Base-by-base conservation (phyloP, 164 flowering plant species). In the Vitis labrusca region DNA sequence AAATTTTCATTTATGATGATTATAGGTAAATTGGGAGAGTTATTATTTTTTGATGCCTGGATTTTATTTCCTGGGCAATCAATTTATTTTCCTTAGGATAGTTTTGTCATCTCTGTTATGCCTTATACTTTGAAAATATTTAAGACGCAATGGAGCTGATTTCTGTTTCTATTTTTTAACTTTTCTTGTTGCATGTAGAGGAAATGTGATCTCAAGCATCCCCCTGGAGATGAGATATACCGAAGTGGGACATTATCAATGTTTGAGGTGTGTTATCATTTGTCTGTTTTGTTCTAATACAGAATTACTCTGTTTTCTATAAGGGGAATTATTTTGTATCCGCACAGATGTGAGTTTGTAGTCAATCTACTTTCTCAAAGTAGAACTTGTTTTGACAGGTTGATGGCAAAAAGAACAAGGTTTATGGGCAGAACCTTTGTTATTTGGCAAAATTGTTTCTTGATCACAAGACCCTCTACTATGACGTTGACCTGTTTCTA, bases 391-490 rank as follows among this genome's bases (percentile, higher is more conserved):
- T 50, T 58, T 73, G 68, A 58, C 94, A 95, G 99, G 93, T 95
- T 80, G 99, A 95, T 84, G 99, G 99, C 61, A 95, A 95, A 72
- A 95, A 91, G 91, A 95, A 95, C 89, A 95, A 93, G 76, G 98
- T 95, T 61, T 95, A 95, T 77, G 98, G 94, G 62, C 98, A 95
- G 81, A 95, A 95, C 64, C 91, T 93, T 59, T 95, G 98, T 74
- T 93, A 93, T 79, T 75, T 95, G 80, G 99, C 99, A 12, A 95
- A 95, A 71, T 73, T 95, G 77, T 95, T 95, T 79, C 94, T 95
- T 70, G 99, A 95, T 76, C 99, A 95, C 90, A 95, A 95, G 87
- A 93, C 98, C 63, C 99, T 95, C 65, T 95, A 95, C 73, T 95
- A 91, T 84, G 99, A 95, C 67, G 99, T 95, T 53, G 98, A 95